Percentiles rank a stretch among this genome's conserved stretches.
phyloP scores from a whole-genome alignment of 768 basidiomycete genomes.

The Psilocybe tampanensis region DNA sequence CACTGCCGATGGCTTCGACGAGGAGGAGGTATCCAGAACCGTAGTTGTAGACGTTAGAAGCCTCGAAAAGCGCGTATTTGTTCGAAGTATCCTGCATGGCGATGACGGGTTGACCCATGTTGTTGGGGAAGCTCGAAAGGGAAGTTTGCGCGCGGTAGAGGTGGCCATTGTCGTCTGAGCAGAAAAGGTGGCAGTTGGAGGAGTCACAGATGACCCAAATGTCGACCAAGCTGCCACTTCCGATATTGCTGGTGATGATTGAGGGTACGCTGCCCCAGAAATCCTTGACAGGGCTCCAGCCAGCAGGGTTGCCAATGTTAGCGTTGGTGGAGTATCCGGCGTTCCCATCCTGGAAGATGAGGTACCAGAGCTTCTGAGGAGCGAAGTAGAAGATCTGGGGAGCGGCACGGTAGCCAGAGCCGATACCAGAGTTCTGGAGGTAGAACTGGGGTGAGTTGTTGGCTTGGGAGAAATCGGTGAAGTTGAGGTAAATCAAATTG shows the following conservation, averaged over 20 bases:
- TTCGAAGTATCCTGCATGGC: constrained; percentile 13
- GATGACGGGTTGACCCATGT: constrained; percentile 18
- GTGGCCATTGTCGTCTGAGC: constrained; percentile 23
- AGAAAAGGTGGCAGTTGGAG: constrained; percentile 21
- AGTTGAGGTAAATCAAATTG: constrained; percentile 16
- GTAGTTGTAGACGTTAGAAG: constrained; percentile 16
- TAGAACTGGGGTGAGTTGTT: constrained; percentile 8
- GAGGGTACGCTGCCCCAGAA: constrained; percentile 15
- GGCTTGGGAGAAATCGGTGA: constrained; percentile 17
- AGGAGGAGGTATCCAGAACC: constrained; percentile 14
- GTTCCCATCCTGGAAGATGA: constrained; percentile 21
- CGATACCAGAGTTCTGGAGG: constrained; percentile 18
- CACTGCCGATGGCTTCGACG: constrained; percentile 21
- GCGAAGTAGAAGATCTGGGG: constrained; percentile 23
- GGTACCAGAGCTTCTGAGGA: constrained; percentile 22
- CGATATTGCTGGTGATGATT: constrained; percentile 20
- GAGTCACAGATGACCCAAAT: constrained; percentile 24
- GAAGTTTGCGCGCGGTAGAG: constrained; percentile 20
- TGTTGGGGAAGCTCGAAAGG: constrained; percentile 17
- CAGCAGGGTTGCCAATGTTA: constrained; percentile 19
- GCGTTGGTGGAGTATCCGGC: constrained; percentile 21
- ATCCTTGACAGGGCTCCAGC: constrained; percentile 18
- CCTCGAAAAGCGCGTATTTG: constrained; percentile 16
- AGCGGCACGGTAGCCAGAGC: constrained; percentile 20
- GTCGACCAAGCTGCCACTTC: constrained; percentile 20